Evolutionary conservation across 139 green algal species (phyloP), one percentile per base, ranked within the genome.

Genomic region (Astrephomene gubernaculifera): DNA sequence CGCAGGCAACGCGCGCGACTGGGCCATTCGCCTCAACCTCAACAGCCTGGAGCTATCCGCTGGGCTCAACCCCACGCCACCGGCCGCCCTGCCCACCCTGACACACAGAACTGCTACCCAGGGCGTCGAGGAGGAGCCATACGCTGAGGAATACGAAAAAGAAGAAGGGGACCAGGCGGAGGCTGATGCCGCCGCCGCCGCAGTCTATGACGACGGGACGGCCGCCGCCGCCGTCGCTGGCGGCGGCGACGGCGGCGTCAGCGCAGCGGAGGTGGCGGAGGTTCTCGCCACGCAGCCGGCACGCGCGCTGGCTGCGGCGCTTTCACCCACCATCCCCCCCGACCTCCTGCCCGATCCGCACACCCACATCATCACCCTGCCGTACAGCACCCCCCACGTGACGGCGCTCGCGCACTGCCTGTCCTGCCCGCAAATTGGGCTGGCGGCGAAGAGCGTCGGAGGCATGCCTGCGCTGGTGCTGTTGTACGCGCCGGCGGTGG

Each of bases 351-450:
- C 76, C 60, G 76, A 83, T 0, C 76, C 76, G 9, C 12, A 25
- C 19, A 21, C 21, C 21, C 60, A 64, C 17, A 39, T 83, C 60
- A 73, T 83, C 76, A 52, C 76, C 6, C 38, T 61, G 60, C 76
- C 76, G 61, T 73, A 73, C 76, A 54, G 41, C 41, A 4, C 43
- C 29, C 14, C 10, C 2, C 76, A 83, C 76, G 61, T 63, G 4
- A 72, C 39, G 3, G 76, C 76, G 60, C 60, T 83, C 39, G 44
- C 76, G 61, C 76, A 83, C 61, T 83, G 76, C 57, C 25, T 72
- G 61, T 63, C 60, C 10, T 72, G 61, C 52, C 49, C 57, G 2
- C 74, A 82, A 39, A 82, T 83, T 29, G 76, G 76, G 5, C 41
- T 83, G 29, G 60, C 60, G 9, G 76, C 76, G 14, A 83, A 83